Conservation (phyloP, 1,139 yeast species). For the Arxiozyma heterogenica region DNA sequence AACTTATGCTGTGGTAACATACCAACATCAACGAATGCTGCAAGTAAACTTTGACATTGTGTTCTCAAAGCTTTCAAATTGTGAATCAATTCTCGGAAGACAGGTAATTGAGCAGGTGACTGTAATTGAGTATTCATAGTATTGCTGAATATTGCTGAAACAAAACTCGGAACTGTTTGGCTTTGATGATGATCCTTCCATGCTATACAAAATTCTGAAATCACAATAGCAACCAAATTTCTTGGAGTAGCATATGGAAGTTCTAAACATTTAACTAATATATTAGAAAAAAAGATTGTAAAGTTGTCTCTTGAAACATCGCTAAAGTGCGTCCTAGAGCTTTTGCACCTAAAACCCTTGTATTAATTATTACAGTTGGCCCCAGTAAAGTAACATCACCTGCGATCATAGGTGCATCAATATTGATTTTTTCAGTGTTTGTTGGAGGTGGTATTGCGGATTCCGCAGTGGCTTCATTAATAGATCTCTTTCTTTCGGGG, state of each 20-base stretch:
- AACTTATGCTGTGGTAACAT: conserved; percentile 65
- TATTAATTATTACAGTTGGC: conserved; percentile 58
- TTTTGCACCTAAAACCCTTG: conserved; percentile 66
- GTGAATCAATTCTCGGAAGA: conserved; percentile 80
- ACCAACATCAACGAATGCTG: conserved; percentile 67
- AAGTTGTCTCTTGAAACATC: conserved; percentile 38
- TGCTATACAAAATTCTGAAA: conserved; percentile 61
- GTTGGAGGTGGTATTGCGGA: conserved; percentile 44
- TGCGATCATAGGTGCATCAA: conserved; percentile 83
- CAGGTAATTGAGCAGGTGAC: conserved; percentile 40
- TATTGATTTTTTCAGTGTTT: conserved; percentile 57
- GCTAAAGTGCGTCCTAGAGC: conserved; percentile 72
- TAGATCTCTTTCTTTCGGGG: conserved; percentile 28
- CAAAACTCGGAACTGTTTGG: conserved; percentile 19
- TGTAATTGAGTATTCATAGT: conserved; percentile 38
- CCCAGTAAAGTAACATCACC: conserved; percentile 91
- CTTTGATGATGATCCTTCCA: conserved; percentile 14
- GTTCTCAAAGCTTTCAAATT: conserved; percentile 77
- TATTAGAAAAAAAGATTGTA: conserved; percentile 34
- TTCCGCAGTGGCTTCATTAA: conserved; percentile 16
- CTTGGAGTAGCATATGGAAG: conserved; percentile 75
- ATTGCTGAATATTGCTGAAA: conserved; percentile 31
- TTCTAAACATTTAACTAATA: conserved; percentile 28
- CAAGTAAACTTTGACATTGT: conserved; percentile 74
- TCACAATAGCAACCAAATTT: conserved; percentile 54